A percentile compares a stretch with the other conserved stretches of the same genome.
These are phyloP conservation scores for Coleophoma crateriformis DNA, from an alignment of 2,329 filamentous ascomycete genomes.

Conservation along the genomic window DNA sequence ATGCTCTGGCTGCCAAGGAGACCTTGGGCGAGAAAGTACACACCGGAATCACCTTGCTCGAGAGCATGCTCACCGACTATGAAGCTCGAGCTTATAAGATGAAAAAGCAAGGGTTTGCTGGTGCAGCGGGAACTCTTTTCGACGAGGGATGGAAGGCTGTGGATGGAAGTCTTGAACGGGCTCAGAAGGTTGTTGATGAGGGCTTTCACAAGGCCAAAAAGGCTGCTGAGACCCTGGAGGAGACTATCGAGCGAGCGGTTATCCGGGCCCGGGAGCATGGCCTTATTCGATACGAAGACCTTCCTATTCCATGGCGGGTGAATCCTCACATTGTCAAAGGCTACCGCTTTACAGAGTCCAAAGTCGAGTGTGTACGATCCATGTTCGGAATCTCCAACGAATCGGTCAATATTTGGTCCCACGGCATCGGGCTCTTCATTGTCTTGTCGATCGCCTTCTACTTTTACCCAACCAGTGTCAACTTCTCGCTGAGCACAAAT, in stretches of 20 bases:
- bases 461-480: conserved; percentile 84
- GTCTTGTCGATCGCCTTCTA: conserved; percentile 89
- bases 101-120: conserved; percentile 69
- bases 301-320: conserved; percentile 87
- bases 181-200: conserved; percentile 72
- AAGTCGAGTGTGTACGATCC: conserved; percentile 80
- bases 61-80: conserved; percentile 78
- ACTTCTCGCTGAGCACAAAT: conserved; percentile 82
- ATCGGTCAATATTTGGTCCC: conserved; percentile 96
- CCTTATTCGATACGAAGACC: conserved; percentile 81
- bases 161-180: conserved; percentile 71
- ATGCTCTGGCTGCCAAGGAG: conserved; percentile 76
- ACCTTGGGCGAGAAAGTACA: conserved; percentile 89
- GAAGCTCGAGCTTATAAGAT: conserved; percentile 78
- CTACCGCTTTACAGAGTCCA: conserved; percentile 91
- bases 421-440: conserved; percentile 81
- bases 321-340: conserved; percentile 90
- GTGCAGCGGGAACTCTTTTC: conserved; percentile 66
- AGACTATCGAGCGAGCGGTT: conserved; percentile 78
- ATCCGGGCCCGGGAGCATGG: conserved; percentile 70
- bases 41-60: conserved; percentile 80
- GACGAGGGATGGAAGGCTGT: conserved; percentile 75
- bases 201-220: conserved; percentile 77
- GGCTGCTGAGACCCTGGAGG: conserved; percentile 76
- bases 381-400: conserved; percentile 87